Conservation (phyloP, 225 moss, liverwort and hornwort genomes). For the Sphagnum contortum region DNA sequence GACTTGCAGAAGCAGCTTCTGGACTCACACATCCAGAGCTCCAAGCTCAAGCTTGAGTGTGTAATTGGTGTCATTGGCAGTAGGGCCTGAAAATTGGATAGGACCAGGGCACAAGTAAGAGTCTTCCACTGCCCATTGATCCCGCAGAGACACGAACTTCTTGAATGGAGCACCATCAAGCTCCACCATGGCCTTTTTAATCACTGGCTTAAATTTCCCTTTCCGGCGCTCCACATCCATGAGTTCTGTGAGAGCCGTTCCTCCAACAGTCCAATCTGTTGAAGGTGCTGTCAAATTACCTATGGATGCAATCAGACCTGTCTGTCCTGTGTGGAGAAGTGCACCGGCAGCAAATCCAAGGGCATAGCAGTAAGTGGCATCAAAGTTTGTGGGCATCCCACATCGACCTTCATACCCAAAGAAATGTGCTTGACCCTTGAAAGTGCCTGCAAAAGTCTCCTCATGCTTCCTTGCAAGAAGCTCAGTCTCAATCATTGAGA, state of each 20-base stretch:
- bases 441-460: conserved; percentile 24
- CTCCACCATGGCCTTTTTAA: conserved; percentile 61
- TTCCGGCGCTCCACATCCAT: conserved; percentile 54
- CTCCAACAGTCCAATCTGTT: conserved; percentile 43
- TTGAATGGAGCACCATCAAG: conserved; percentile 48
- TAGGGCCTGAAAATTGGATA: conserved; percentile 2
- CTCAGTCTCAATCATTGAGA: conserved; percentile 48
- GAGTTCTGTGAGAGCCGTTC: conserved; percentile 42
- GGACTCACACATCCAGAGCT: too few species aligned
- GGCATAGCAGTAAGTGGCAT: conserved; percentile 48
- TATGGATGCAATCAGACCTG: conserved; percentile 47
- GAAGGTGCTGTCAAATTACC: conserved; percentile 38
- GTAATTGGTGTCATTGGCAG: too few species aligned
- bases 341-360: conserved; percentile 46
- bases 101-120: conserved; percentile 39
- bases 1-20: too few species aligned
- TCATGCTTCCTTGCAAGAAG: conserved; percentile 35
- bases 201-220: conserved; percentile 55
- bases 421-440: conserved; percentile 45
- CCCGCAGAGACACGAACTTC: conserved; percentile 38
- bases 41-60: too few species aligned
- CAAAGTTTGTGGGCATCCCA: conserved; percentile 57
- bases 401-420: conserved; percentile 60
- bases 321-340: conserved; percentile 35
- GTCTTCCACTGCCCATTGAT: conserved; percentile 33